A percentile compares a stretch with the other conserved stretches of the same genome.
Evolutionary conservation across 1,284 basidiomycete species (phyloP).

Genomic region (Sanghuangporus weigelae): DNA sequence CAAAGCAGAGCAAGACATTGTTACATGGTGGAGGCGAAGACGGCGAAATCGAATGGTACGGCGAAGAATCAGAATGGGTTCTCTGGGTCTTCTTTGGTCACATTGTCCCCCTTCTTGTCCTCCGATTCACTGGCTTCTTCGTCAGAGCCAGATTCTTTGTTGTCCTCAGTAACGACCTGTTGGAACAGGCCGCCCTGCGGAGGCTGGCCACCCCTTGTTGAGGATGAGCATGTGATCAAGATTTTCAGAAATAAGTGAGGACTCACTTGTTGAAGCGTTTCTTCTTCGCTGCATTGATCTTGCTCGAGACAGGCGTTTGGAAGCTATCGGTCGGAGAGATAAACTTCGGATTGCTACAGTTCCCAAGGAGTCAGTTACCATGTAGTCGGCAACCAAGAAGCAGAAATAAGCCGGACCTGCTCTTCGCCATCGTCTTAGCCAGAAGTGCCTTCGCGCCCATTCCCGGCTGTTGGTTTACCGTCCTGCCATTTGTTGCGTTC

Average conservation of each 20-base stretch:
- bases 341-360: conserved; percentile 68
- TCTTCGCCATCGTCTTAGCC: conserved; percentile 84
- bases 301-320: conserved; percentile 88
- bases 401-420: conserved; percentile 45
- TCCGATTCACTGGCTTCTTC: conserved; percentile 17
- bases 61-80: conserved; percentile 37
- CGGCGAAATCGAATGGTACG: background rate
- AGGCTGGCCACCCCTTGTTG: conserved; percentile 49
- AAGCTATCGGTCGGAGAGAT: conserved; percentile 91
- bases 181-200: conserved; percentile 52
- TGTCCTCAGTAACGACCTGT: conserved; percentile 37
- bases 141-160: conserved; percentile 29
- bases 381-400: conserved; percentile 27
- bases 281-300: conserved; percentile 84
- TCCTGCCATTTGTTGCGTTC: conserved; percentile 45
- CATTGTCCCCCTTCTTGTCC: conserved; percentile 19
- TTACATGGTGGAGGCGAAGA: background rate
- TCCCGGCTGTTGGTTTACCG: conserved; percentile 49
- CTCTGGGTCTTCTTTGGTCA: conserved; percentile 39
- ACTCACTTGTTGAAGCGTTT: conserved; percentile 86
- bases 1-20: background rate
- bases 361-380: conserved; percentile 2
- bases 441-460: conserved; percentile 84
- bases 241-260: background rate
- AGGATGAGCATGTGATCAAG: conserved; percentile 4